Evolutionary conservation across 306 rosid species (phyloP).

Genomic region (Acacia acuminata): DNA sequence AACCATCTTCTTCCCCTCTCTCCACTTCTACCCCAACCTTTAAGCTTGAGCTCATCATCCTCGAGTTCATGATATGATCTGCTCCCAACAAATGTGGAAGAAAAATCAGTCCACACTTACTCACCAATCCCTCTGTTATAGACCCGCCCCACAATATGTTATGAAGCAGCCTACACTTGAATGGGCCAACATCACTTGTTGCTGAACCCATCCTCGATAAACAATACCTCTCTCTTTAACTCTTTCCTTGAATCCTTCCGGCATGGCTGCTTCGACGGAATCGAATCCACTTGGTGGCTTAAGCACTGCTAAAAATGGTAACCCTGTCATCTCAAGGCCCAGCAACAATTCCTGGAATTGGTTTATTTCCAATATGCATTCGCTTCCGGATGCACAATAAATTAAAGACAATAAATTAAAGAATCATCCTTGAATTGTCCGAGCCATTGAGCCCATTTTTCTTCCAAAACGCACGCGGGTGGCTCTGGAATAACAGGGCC

Average conservation of each 20-base stretch:
- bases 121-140: conserved; percentile 49
- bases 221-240: conserved; percentile 37
- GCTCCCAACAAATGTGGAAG: conserved; percentile 24
- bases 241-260: conserved; percentile 39
- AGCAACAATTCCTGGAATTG: conserved; percentile 34
- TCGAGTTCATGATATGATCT: conserved; percentile 49
- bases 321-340: conserved; percentile 37
- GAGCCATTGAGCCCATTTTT: conserved; percentile 33
- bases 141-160: conserved; percentile 79
- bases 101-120: conserved; percentile 49
- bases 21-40: conserved; percentile 56
- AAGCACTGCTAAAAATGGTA: conserved; percentile 36
- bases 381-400: conserved; percentile 40
- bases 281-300: conserved; percentile 35
- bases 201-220: conserved; percentile 66
- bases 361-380: not conserved
- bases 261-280: conserved; percentile 32
- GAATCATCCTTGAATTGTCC: conserved; percentile 22
- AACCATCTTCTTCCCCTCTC: conserved; percentile 54
- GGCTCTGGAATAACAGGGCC: conserved; percentile 42
- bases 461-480: conserved; percentile 5
- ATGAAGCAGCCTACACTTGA: conserved; percentile 66
- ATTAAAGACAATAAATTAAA: too few species aligned
- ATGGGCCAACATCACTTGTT: conserved; percentile 53
- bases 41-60: conserved; percentile 35